Base-by-base conservation (phyloP, 257 asterid species). In the Fraxinus americana region DNA sequence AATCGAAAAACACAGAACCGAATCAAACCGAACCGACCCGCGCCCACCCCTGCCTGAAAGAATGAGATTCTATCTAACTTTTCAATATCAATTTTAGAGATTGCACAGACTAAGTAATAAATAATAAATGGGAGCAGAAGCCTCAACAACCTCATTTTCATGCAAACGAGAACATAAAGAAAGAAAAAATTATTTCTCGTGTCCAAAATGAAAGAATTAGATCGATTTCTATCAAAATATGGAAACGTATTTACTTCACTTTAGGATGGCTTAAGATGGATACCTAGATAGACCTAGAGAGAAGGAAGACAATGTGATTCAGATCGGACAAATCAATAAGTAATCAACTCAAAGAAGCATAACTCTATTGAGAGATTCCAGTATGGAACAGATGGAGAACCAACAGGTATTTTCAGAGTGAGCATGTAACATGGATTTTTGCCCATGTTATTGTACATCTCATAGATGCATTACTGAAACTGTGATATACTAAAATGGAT, bases 401-500 rank as follows among this genome's bases (percentile, higher is more conserved):
- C n/a, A n/a, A n/a, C n/a, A n/a, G n/a, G n/a, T 61, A 29, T 67
- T 72, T 39, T 29, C 23, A 65, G 41, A 65, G 48, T 48, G 34
- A 66, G 34, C 63, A 32, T 59, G 34, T 13, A n/a, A 30, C 1
- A n/a, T 1, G 30, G 34, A 52, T 73, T 36, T 72, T 41, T 12
- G 19, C 67, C 67, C n/a, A 11, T 5, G 5, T 52, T 36, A 59
- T 32, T n/a, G 14, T 23, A 39, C 8, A 30, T 29, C 48, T 27
- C 67, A 52, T 5, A 43, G 34, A 36, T 72, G 21, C 29, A 73
- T 16, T 25, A 77, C 13, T 27, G 41, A 32, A 50, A 61, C 6
- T 41, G 69, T 67, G 76, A 21, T 74, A 21, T 27, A 30, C 13
- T 65, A 16, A 71, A 72, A 35, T 45, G 65, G 73, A 4, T 41